phyloP scores from a whole-genome alignment of 2,329 filamentous ascomycete species.

The Aspergillus tamarii region DNA sequence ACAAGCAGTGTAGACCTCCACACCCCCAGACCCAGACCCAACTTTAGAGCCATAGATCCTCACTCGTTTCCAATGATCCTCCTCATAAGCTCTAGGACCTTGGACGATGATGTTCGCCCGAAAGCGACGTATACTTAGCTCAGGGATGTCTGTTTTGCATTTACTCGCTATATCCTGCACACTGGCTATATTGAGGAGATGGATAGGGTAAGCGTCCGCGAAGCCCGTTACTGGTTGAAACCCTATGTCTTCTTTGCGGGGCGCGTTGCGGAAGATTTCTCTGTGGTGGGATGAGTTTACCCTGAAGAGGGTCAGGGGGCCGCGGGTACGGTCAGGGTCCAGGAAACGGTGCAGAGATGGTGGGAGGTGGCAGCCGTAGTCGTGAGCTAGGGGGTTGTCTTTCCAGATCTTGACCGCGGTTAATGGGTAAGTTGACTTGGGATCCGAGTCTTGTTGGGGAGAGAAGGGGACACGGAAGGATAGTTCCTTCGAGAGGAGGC shows the following conservation, averaged over 20 bases:
- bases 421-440: constrained; percentile 44
- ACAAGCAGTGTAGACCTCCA: constrained; percentile 54
- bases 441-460: constrained; percentile 48
- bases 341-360: constrained; percentile 54
- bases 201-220: constrained; percentile 62
- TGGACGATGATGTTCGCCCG: constrained; percentile 61
- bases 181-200: constrained; percentile 59
- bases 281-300: constrained; percentile 50
- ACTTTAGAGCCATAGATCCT: not conserved
- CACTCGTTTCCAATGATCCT: constrained; percentile 62
- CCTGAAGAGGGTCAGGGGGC: constrained; percentile 58
- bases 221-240: constrained; percentile 60
- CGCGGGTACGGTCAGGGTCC: constrained; percentile 30
- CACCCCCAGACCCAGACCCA: constrained; percentile 15
- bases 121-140: constrained; percentile 58
- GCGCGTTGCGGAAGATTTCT: constrained; percentile 58
- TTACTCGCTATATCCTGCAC: constrained; percentile 54
- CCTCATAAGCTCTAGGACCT: constrained; percentile 56
- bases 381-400: constrained; percentile 50
- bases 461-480: constrained; percentile 58
- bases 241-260: constrained; percentile 53
- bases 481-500: constrained; percentile 39
- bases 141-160: constrained; percentile 43
- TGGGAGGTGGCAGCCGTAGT: constrained; percentile 48
- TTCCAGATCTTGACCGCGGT: constrained; percentile 59